These are phyloP conservation scores for Beauveria australis DNA, from an alignment of 2,329 filamentous ascomycete genomes.

Conservation along the genomic window DNA sequence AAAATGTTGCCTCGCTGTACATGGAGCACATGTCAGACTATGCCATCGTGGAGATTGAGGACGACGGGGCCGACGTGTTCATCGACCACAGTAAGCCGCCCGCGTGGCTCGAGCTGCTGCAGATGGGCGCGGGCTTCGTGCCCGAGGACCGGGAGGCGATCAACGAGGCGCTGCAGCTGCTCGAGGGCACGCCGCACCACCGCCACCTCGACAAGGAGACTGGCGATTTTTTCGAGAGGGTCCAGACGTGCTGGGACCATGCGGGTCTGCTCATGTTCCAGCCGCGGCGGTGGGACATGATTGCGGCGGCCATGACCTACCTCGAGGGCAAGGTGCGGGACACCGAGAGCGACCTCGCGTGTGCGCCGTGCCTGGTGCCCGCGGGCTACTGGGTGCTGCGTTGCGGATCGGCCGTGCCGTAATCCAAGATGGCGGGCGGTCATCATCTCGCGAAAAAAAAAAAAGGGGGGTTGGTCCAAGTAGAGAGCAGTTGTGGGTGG, in stretches of 20 bases:
- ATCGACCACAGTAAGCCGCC: neutral
- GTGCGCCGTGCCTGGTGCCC: neutral
- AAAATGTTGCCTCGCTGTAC: neutral
- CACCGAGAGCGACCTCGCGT: neutral
- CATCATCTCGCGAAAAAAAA: neutral
- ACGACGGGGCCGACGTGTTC: neutral
- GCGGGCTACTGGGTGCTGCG: neutral
- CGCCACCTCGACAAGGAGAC: neutral
- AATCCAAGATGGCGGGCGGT: no score
- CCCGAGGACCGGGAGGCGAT: neutral
- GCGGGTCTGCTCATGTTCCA: neutral
- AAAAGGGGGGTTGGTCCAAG: neutral
- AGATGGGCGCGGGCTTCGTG: neutral
- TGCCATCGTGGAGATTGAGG: neutral
- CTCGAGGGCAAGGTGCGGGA: neutral
- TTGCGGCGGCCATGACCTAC: neutral
- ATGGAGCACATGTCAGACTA: neutral
- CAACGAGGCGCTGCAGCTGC: neutral
- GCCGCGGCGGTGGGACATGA: neutral
- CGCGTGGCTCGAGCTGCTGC: neutral
- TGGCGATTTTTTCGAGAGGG: neutral
- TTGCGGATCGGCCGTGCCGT: neutral
- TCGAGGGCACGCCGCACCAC: neutral
- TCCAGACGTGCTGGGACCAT: neutral
- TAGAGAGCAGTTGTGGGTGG: neutral